These are phyloP conservation scores for Streptanthus diversifolius DNA, from an alignment of 345 rosid species.

Conservation along the genomic window DNA sequence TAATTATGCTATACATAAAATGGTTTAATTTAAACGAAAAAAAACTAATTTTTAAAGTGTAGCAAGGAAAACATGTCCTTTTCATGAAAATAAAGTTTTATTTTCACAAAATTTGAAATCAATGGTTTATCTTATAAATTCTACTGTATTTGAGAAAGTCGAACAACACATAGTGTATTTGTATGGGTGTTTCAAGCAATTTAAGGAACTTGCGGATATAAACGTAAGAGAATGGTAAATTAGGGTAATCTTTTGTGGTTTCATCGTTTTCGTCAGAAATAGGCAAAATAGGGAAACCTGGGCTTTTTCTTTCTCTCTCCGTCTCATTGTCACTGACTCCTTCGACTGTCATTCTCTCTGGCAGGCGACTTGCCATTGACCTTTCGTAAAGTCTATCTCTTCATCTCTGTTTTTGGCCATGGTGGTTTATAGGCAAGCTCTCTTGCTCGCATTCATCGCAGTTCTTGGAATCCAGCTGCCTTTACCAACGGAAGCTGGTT, in stretches of 20 bases:
- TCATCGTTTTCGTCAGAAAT: slow-evolving; percentile 10
- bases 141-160: background rate
- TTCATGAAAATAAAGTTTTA: background rate
- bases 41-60: background rate
- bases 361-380: slow-evolving; percentile 31
- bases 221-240: slow-evolving; percentile 8
- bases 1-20: background rate
- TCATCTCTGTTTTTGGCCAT: slow-evolving; percentile 34
- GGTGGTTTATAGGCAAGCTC: slow-evolving; percentile 32
- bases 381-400: slow-evolving; percentile 13
- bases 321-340: slow-evolving; percentile 29
- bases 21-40: background rate
- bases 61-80: background rate
- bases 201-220: background rate
- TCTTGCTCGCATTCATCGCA: slow-evolving; percentile 45
- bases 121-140: background rate
- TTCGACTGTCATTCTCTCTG: slow-evolving; percentile 28
- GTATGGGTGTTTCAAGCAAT: background rate
- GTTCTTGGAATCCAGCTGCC: slow-evolving; percentile 51
- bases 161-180: background rate
- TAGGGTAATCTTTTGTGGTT: background rate
- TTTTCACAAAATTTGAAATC: background rate
- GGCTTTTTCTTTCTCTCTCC: slow-evolving; percentile 14
- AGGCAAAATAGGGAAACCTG: slow-evolving; percentile 9
- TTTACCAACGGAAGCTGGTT: slow-evolving; percentile 49